Evolutionary conservation across 441 rosid species (phyloP).

Genomic region (Metrosideros polymorpha): DNA sequence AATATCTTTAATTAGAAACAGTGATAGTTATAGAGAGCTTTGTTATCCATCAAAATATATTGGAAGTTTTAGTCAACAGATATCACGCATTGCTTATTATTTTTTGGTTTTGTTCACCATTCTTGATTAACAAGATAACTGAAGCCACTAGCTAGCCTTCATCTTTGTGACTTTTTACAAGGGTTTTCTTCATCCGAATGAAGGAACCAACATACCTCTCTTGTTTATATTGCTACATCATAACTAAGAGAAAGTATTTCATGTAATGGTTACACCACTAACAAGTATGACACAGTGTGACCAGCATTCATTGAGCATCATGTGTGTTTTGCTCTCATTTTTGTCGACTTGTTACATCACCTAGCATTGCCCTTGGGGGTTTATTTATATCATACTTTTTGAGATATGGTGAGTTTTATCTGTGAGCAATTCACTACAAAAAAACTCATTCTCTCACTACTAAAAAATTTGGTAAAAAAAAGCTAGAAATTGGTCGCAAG

Average conservation of each 20-base stretch:
- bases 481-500: neutral
- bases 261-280: neutral
- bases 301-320: neutral
- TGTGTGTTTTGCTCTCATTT: neutral
- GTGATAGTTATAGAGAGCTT: too few species aligned
- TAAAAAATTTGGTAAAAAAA: neutral
- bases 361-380: neutral
- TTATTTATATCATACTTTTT: neutral
- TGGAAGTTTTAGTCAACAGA: too few species aligned
- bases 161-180: neutral
- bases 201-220: neutral
- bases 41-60: too few species aligned
- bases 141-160: neutral
- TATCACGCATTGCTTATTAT: neutral
- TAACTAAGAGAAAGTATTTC: neutral
- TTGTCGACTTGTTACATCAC: neutral
- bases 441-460: neutral
- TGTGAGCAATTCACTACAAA: neutral
- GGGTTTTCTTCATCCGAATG: neutral
- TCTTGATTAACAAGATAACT: neutral
- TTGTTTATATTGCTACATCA: neutral
- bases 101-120: neutral
- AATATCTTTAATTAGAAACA: too few species aligned
- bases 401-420: neutral
- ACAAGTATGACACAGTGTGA: neutral